Base-by-base conservation (phyloP, 192 early-diverging fungal genomes). In the Funneliformis geosporum region DNA sequence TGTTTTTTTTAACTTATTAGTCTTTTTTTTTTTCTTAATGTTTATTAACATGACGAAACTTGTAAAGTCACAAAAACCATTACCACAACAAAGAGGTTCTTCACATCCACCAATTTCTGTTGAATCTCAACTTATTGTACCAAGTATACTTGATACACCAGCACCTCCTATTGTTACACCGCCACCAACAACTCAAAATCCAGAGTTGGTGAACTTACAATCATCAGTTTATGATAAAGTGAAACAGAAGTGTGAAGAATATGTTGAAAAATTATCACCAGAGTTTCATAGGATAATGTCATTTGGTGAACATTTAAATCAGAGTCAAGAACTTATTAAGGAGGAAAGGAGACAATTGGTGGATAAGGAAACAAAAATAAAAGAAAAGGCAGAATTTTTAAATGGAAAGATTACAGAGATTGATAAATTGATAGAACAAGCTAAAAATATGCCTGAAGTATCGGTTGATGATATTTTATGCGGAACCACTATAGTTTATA, bases 251-350 rank as follows among this genome's bases (percentile, higher is more conserved):
- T 84, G 93, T 38, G 79, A 90, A n/a, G 82, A 87, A 76, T 91
- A 90, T 25, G 85, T 92, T 47, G 84, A 89, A 78, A 84, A 83
- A 11, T 84, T 90, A 43, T 87, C 91, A 27, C 79, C 81, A 0
- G 89, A 93, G 10, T 93, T 93, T 83, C 89, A 94, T 81, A 84
- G 86, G 75, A 84, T 93, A 27, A 79, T 95, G 61, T 85, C 85
- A 47, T 87, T 89, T 38, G 93, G 93, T 66, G 85, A 88, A 65
- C 87, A 91, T 60, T 88, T 97, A 12, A 89, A 92, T 80, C 90
- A 93, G 25, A 92, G 92, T 10, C 93, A 94, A 59, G 82, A 81
- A 25, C 86, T 87, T 8, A 89, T 96, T 14, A 83, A 87, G 12
- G 83, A 92, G 8, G 91, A 94, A 68, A 82, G 89, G 10, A 82